phyloP scores from a whole-genome alignment of 2,329 filamentous ascomycete species.

The Alternaria sp. region DNA sequence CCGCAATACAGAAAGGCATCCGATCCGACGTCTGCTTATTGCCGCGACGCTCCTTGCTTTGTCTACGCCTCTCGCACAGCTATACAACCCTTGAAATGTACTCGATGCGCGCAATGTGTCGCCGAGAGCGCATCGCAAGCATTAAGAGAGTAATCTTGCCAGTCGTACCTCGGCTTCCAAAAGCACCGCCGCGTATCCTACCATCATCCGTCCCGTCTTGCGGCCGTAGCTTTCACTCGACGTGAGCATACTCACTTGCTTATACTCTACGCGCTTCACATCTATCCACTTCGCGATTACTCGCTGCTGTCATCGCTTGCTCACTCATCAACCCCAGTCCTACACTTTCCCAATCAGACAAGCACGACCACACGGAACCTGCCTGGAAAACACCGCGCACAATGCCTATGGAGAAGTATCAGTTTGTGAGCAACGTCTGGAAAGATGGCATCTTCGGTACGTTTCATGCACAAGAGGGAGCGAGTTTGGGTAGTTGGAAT shows the following conservation, averaged over 20 bases:
- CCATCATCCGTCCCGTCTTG: slow-evolving; percentile 18
- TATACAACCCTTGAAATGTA: background rate
- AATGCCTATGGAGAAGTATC: slow-evolving; percentile 75
- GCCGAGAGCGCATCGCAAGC: background rate
- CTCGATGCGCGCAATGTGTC: background rate
- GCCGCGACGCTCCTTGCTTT: background rate
- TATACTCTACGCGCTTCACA: background rate
- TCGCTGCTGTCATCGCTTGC: background rate
- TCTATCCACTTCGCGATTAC: background rate
- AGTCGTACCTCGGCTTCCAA: slow-evolving; percentile 33
- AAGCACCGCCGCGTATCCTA: slow-evolving; percentile 11
- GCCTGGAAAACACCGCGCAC: slow-evolving; percentile 35
- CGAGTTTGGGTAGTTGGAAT: background rate
- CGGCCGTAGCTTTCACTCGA: slow-evolving; percentile 33
- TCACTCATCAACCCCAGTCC: slow-evolving; percentile 7
- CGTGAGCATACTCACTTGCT: slow-evolving; percentile 20
- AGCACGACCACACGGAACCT: slow-evolving; percentile 19
- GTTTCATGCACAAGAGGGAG: background rate
- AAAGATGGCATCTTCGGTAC: slow-evolving; percentile 85
- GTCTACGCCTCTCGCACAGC: background rate
- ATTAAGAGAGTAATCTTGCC: slow-evolving; percentile 19
- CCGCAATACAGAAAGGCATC: background rate
- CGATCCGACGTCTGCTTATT: background rate
- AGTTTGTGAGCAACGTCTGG: slow-evolving; percentile 86
- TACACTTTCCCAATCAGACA: slow-evolving; percentile 1